These are phyloP conservation scores for Rhytidiadelphus loreus DNA, from an alignment of 225 moss, liverwort and hornwort species.

Conservation along the genomic window DNA sequence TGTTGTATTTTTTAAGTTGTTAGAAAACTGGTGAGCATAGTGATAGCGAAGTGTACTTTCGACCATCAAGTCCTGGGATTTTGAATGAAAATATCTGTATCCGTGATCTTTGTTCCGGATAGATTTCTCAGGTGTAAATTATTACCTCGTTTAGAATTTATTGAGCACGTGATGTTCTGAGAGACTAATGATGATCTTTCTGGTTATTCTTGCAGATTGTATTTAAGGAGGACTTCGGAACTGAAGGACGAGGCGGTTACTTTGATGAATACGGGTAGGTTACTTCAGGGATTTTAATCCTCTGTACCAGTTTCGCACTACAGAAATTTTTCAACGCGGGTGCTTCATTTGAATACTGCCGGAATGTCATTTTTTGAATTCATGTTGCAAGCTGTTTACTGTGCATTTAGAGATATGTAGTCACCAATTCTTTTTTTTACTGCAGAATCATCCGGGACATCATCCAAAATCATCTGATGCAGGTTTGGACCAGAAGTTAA, in stretches of 20 bases:
- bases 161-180: neutral
- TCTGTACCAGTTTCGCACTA: neutral
- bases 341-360: neutral
- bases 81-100: neutral
- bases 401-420: neutral
- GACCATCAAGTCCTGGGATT: neutral
- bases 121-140: neutral
- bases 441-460: constrained; percentile 86
- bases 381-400: neutral
- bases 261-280: constrained; percentile 83
- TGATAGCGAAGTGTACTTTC: neutral
- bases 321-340: neutral
- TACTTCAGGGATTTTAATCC: neutral
- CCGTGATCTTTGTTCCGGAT: neutral
- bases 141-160: neutral
- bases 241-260: constrained; percentile 87
- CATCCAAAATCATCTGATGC: constrained; percentile 87
- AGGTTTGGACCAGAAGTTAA: constrained; percentile 12
- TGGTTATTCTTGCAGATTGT: constrained; percentile 41
- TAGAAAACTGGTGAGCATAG: neutral
- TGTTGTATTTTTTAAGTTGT: neutral
- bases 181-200: neutral
- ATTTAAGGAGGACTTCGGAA: constrained; percentile 85
- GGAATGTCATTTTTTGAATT: neutral
- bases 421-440: neutral